Percentiles rank a stretch among this genome's conserved stretches.
These are phyloP conservation scores for Lodderomyces theae DNA, from an alignment of 1,139 yeast genomes.

Conservation along the genomic window DNA sequence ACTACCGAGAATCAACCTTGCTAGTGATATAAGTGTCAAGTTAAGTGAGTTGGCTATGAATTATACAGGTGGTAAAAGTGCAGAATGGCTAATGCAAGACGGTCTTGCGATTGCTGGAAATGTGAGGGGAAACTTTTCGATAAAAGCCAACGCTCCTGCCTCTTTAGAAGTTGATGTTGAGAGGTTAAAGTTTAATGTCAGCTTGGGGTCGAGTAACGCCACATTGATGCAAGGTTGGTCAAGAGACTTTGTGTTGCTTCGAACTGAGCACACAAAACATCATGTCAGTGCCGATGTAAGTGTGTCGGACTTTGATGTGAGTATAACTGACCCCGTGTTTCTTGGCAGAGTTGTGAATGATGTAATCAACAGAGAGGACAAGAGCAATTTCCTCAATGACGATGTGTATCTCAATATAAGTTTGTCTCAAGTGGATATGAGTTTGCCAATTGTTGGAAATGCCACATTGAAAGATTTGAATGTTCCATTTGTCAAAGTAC, in stretches of 20 bases:
- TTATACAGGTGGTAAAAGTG: background rate
- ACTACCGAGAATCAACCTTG: constrained; percentile 9
- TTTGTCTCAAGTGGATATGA: constrained; percentile 19
- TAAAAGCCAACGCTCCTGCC: constrained; percentile 1
- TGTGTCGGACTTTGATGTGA: constrained; percentile 15
- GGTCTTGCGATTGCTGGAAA: constrained; percentile 1
- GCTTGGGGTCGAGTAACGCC: background rate
- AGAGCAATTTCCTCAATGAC: background rate
- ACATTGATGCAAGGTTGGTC: constrained; percentile 6
- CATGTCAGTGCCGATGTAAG: constrained; percentile 12
- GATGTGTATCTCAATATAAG: constrained; percentile 16
- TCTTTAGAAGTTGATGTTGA: constrained; percentile 2
- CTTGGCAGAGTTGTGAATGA: constrained; percentile 18
- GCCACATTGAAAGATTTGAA: constrained; percentile 19
- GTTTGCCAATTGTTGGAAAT: constrained; percentile 21
- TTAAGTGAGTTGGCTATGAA: background rate
- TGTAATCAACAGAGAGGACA: constrained; percentile 12
- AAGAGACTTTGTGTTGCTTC: constrained; percentile 3
- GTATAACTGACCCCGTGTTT: constrained; percentile 14
- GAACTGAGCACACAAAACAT: constrained; percentile 3
- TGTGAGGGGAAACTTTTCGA: background rate
- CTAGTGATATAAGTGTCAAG: constrained; percentile 9
- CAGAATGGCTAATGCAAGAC: background rate
- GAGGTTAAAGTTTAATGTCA: constrained; percentile 5
- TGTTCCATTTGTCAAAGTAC: constrained; percentile 9